These are phyloP conservation scores for Brassica carinata DNA, from an alignment of 345 rosid species.

Conservation along the genomic window DNA sequence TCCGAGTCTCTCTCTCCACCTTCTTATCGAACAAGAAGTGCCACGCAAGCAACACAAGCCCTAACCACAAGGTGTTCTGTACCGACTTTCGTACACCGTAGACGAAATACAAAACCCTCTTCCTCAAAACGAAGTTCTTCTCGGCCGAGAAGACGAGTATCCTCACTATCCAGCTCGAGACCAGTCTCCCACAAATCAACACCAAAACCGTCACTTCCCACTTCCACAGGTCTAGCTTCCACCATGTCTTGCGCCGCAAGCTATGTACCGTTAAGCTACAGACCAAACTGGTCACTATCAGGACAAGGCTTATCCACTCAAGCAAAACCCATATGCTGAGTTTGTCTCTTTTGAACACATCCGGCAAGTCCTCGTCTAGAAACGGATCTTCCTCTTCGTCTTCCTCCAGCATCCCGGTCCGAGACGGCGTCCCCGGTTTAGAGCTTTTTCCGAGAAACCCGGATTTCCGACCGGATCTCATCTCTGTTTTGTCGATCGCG, in stretches of 20 bases:
- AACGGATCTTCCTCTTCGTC: constrained; percentile 68
- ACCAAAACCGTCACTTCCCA: constrained; percentile 72
- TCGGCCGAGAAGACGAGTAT: constrained; percentile 61
- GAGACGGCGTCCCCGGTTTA: constrained; percentile 27
- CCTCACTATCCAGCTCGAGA: constrained; percentile 70
- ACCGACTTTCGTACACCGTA: constrained; percentile 65
- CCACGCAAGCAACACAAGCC: constrained; percentile 67
- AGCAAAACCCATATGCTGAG: constrained; percentile 41
- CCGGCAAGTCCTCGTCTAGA: constrained; percentile 54
- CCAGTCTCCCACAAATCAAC: constrained; percentile 66
- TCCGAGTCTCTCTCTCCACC: constrained; percentile 46
- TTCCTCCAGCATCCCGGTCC: constrained; percentile 32
- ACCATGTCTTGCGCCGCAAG: constrained; percentile 39
- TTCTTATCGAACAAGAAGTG: constrained; percentile 60
- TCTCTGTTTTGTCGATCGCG: constrained; percentile 31
- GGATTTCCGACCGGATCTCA: constrained; percentile 41
- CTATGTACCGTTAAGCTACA: constrained; percentile 50
- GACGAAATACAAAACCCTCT: constrained; percentile 72
- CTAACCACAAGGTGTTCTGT: constrained; percentile 69
- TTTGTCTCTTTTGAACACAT: constrained; percentile 47
- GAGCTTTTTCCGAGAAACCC: constrained; percentile 47
- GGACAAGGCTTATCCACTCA: constrained; percentile 58
- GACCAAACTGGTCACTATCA: constrained; percentile 46
- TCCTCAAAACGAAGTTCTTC: constrained; percentile 61
- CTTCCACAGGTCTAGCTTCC: constrained; percentile 63